Evolutionary conservation across 306 rosid genomes (phyloP), one percentile per base, ranked within the genome.

Genomic region (Abrus pulchellus): DNA sequence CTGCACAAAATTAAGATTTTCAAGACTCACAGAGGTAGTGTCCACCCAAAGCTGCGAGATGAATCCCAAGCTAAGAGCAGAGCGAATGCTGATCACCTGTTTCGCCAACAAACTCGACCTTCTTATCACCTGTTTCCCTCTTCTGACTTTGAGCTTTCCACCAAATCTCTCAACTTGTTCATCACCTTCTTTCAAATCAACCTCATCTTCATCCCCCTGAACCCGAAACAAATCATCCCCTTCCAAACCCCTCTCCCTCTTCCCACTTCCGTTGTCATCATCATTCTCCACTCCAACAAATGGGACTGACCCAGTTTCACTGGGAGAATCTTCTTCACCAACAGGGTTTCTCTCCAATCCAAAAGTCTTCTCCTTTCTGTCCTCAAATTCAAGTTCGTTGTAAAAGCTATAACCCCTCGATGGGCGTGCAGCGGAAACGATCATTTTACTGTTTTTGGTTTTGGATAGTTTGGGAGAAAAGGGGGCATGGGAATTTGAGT

Each of bases 41-140:
- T 95, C 94, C 34, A 95, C 97, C 99, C 98, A 95, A 80, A 95
- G 97, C 97, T 95, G 94, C 14, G 99, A 88, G 65, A 93, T 86
- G 13, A 93, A 94, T 27, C 99, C 99, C 89, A 93, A 86, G 74
- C 93, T 87, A 54, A 90, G 88, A 59, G 99, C 99, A 86, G 81
- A 87, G 38, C 85, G 82, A 68, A 89, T 82, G 69, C 96, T 90
- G 76, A 95, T 87, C 9, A 95, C 97, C 64, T 93, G 99, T 82
- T 95, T 95, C 1, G 98, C 98, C 85, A 95, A 85, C 88, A 95
- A 85, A 83, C 73, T 87, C 1, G 99, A 91, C 88, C 97, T 87
- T 83, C 91, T 88, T 33, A 91, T 68, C 44, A 92, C 74, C 65
- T 90, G 92, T 66, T 86, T 93, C 56, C 88, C 79, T 85, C 70